These are phyloP conservation scores for Leccinum barrowsii DNA, from an alignment of 768 basidiomycete genomes.

Conservation along the genomic window DNA sequence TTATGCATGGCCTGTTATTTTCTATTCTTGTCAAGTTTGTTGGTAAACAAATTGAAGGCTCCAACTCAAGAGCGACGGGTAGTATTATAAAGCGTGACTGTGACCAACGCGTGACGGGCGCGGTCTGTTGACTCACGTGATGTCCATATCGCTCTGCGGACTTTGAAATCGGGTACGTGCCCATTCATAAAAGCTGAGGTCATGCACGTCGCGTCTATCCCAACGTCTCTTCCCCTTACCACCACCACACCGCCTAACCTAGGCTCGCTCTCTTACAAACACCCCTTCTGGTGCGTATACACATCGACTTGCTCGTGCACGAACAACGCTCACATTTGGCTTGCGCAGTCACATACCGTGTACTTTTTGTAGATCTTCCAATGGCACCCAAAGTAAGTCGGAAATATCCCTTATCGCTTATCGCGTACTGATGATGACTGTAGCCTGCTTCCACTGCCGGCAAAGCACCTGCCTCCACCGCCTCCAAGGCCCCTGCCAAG, in stretches of 20 bases:
- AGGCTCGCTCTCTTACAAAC: slow-evolving; percentile 17
- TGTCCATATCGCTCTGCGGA: slow-evolving; percentile 23
- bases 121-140: slow-evolving; percentile 37
- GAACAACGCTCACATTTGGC: slow-evolving; percentile 11
- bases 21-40: neutral
- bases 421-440: slow-evolving; percentile 7
- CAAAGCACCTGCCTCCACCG: slow-evolving; percentile 48
- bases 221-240: slow-evolving; percentile 28
- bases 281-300: slow-evolving; percentile 23
- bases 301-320: neutral
- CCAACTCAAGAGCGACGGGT: too few species aligned
- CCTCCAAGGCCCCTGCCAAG: slow-evolving; percentile 56
- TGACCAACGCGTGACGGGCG: slow-evolving; percentile 33
- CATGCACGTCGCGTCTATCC: slow-evolving; percentile 26
- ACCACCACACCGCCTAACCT: slow-evolving; percentile 25
- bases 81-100: slow-evolving; percentile 19
- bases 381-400: slow-evolving; percentile 38
- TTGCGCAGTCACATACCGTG: slow-evolving; percentile 27
- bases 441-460: slow-evolving; percentile 41
- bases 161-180: slow-evolving; percentile 30
- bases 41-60: too few species aligned
- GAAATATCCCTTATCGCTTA: slow-evolving; percentile 1
- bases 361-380: slow-evolving; percentile 31
- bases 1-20: neutral
- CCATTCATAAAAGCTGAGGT: slow-evolving; percentile 34